Evolutionary conservation across 1,284 basidiomycete species (phyloP), one percentile per base, ranked within the genome.

Genomic region (Erythrobasidium hasegawianum): DNA sequence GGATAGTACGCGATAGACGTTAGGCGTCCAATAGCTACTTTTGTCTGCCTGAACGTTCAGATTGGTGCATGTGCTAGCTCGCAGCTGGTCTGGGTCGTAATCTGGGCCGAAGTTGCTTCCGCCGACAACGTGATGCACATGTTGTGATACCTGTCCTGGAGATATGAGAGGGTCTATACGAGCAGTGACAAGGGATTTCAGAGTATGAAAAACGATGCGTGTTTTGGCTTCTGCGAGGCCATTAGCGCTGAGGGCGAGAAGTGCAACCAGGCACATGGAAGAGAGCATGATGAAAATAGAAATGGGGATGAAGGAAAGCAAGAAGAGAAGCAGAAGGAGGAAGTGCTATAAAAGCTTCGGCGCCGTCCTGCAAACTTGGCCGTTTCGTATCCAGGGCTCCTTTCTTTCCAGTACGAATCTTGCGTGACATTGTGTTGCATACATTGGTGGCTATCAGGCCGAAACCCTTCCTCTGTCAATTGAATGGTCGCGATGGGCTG

Each of bases 121-220:
- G 20, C 61, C 61, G 26, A 64, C 61, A 10, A 64, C 29, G 49
- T 56, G 52, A 26, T 64, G 61, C 3, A 20, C 53, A 50, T 62
- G 60, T 20, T 29, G 39, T 1, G 60, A 54, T 1, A 62, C 18
- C 10, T 14, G 22, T 16, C 38, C 45, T 29, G 27, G 29, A 11
- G 38, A 18, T 10, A 56, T 20, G 2, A 56, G 18, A 1, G 60
- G 60, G 41, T 62, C 60, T 29, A 62, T 54, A 20, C 60, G 50
- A 41, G 60, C 60, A 8, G 60, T 62, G 11, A 62, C 60, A n/a
- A 62, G 40, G 2, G 60, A 56, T 43, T 41, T 54, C 2, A 40
- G n/a, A 10, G 60, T 40, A 22, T 55, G 20, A 0, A 62, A 27
- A 16, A 62, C 60, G 20, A 62, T 62, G 8, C 60, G 45, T 27